Percentiles rank a stretch among this genome's conserved stretches.
These are phyloP conservation scores for Myxozyma mucilagina DNA, from an alignment of 805 yeast genomes.

Conservation along the genomic window DNA sequence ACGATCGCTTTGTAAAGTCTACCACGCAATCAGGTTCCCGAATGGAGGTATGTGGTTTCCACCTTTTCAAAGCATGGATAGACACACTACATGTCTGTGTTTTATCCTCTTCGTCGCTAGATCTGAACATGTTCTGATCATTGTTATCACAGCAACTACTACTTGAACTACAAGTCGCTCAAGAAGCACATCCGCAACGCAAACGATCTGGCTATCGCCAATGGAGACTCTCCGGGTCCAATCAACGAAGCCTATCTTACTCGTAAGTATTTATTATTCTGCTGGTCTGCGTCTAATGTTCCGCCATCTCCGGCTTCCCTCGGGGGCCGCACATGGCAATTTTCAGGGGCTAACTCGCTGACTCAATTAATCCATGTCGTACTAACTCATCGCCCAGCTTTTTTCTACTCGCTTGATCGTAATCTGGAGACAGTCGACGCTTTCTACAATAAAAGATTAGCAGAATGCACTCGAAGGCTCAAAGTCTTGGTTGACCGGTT, in stretches of 20 bases:
- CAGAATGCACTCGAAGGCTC: conserved; percentile 73
- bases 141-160: conserved; percentile 48
- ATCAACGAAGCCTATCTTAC: conserved; percentile 30
- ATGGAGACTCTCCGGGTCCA: conserved; percentile 23
- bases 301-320: background rate
- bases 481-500: conserved; percentile 43
- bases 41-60: conserved; percentile 60
- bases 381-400: conserved; percentile 44
- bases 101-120: background rate
- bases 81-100: background rate
- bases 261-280: conserved; percentile 16
- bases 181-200: conserved; percentile 77
- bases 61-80: background rate
- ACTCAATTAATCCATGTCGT: conserved; percentile 17
- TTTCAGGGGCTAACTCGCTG: conserved; percentile 17
- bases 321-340: background rate
- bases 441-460: conserved; percentile 69
- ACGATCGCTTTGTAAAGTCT: conserved; percentile 40
- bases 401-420: conserved; percentile 75
- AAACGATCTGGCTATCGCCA: conserved; percentile 12
- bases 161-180: conserved; percentile 81
- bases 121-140: background rate
- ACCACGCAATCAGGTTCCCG: conserved; percentile 85
- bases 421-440: conserved; percentile 79
- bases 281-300: background rate